Conservation (phyloP, 192 early-diverging fungal genomes). For the Haplosporangium gracile region DNA sequence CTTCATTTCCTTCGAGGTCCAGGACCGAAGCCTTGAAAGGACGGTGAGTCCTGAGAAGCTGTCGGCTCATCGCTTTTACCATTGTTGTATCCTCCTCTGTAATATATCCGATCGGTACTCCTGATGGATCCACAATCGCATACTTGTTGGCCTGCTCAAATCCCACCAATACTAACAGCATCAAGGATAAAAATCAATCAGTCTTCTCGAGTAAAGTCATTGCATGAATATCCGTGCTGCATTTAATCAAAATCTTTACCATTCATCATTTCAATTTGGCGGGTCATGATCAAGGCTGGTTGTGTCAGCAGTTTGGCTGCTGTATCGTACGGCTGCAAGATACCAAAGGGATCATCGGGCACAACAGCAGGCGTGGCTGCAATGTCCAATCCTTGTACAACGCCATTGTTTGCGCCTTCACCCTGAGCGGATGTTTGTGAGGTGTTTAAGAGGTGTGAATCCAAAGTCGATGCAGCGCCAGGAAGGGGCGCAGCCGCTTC, state of each 20-base stretch:
- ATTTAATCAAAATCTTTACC: conserved; percentile 58
- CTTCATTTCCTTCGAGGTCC: conserved; percentile 76
- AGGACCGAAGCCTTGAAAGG: conserved; percentile 81
- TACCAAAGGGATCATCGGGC: conserved; percentile 50
- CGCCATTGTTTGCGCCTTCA: background rate
- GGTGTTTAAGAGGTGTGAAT: background rate
- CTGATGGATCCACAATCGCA: conserved; percentile 75
- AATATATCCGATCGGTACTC: conserved; percentile 83
- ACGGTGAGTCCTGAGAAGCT: conserved; percentile 81
- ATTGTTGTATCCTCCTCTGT: conserved; percentile 80
- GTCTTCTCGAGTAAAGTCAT: background rate
- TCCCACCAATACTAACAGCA: conserved; percentile 57
- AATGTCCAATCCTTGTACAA: conserved; percentile 43
- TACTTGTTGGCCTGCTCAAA: conserved; percentile 94
- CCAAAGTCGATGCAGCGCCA: conserved; percentile 12
- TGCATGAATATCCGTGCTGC: background rate
- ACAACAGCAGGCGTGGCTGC: conserved; percentile 48
- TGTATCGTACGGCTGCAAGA: conserved; percentile 35
- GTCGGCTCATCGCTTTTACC: conserved; percentile 72
- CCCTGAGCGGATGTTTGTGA: background rate
- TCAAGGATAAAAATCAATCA: background rate
- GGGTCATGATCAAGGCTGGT: conserved; percentile 72
- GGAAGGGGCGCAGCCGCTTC: conserved; percentile 18
- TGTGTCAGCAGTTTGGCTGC: conserved; percentile 63
- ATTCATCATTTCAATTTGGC: conserved; percentile 92